phyloP scores from a whole-genome alignment of 2,329 filamentous ascomycete species.

The Bipolaris bicolor region DNA sequence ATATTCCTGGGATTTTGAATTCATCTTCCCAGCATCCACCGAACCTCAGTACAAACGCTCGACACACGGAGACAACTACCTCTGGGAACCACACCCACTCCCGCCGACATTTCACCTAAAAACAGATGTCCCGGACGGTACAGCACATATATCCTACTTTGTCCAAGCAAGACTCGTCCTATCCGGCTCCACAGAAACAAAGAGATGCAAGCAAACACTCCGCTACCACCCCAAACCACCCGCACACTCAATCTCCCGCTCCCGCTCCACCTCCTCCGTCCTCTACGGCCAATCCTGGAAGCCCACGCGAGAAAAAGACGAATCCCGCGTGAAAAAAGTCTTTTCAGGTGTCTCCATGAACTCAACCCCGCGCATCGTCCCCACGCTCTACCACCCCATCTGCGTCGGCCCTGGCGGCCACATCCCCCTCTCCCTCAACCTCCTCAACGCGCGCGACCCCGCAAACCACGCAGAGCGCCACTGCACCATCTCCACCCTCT shows the following conservation, averaged over 20 bases:
- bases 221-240: constrained; percentile 34
- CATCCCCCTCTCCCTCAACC: constrained; percentile 37
- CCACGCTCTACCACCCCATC: constrained; percentile 38
- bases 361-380: constrained; percentile 35
- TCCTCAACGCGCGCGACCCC: constrained; percentile 31
- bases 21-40: constrained; percentile 42
- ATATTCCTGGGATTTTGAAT: constrained; percentile 45
- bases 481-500: constrained; percentile 38
- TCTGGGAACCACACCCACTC: constrained; percentile 40
- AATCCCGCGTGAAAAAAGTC: constrained; percentile 30
- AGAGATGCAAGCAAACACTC: constrained; percentile 33
- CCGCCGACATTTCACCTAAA: constrained; percentile 42
- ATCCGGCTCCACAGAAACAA: constrained; percentile 17
- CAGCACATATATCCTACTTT: constrained; percentile 41
- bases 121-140: constrained; percentile 34
- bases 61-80: constrained; percentile 36
- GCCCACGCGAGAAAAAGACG: constrained; percentile 22
- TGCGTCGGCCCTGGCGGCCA: constrained; percentile 40
- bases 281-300: constrained; percentile 41
- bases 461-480: constrained; percentile 24
- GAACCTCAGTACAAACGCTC: constrained; percentile 36
- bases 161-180: constrained; percentile 35
- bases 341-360: constrained; percentile 27
- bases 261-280: constrained; percentile 29
- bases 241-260: constrained; percentile 18